phyloP scores from a whole-genome alignment of 768 basidiomycete genomes.

The Termitomyces sp. region DNA sequence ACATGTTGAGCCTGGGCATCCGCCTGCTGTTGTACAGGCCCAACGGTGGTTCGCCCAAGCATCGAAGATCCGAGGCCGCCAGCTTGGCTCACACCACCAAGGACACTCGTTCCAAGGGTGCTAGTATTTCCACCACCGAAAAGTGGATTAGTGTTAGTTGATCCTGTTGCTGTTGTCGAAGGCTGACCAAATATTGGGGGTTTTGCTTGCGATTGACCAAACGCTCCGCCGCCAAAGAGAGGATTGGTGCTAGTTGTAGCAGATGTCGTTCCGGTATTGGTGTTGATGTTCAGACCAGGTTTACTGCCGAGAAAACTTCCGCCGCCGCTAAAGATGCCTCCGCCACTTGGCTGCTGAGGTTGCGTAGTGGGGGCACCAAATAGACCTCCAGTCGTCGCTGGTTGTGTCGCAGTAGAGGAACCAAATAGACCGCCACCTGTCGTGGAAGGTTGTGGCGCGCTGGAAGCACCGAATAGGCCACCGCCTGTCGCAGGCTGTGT shows the following conservation, averaged over 20 bases:
- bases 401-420: slow-evolving; percentile 17
- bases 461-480: slow-evolving; percentile 29
- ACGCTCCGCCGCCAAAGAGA: slow-evolving; percentile 21
- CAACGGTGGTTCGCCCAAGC: slow-evolving; percentile 34
- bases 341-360: slow-evolving; percentile 7
- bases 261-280: slow-evolving; percentile 23
- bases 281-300: slow-evolving; percentile 22
- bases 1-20: slow-evolving; percentile 60
- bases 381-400: slow-evolving; percentile 22
- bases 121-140: slow-evolving; percentile 25
- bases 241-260: slow-evolving; percentile 21
- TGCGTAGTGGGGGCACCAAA: slow-evolving; percentile 24
- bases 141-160: slow-evolving; percentile 15
- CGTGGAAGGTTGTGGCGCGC: slow-evolving; percentile 6
- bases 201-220: slow-evolving; percentile 23
- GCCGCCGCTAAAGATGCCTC: slow-evolving; percentile 2
- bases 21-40: slow-evolving; percentile 43
- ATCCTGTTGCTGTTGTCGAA: slow-evolving; percentile 14
- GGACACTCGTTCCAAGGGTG: slow-evolving; percentile 24
- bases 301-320: slow-evolving; percentile 9
- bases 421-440: slow-evolving; percentile 29
- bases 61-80: slow-evolving; percentile 27
- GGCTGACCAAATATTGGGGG: slow-evolving; percentile 24
- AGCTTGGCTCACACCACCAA: slow-evolving; percentile 30
- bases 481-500: slow-evolving; percentile 20